Conservation (phyloP, 768 basidiomycete species). For the Hysterangium stoloniferum region DNA sequence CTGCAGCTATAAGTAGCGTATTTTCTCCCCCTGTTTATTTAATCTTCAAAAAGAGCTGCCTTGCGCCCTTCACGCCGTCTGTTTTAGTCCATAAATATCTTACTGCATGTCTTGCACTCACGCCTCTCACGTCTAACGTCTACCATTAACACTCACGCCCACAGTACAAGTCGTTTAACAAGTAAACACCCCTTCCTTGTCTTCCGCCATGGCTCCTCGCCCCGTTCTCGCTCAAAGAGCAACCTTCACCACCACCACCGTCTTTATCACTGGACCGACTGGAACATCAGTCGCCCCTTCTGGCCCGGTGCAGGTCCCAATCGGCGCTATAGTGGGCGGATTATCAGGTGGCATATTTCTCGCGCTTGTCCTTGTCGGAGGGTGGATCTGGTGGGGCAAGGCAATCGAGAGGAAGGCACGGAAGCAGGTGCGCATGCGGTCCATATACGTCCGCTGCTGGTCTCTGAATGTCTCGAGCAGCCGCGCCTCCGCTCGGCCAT, state of each 20-base stretch:
- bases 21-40: no score
- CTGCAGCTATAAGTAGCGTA: no score
- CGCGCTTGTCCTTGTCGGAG: constrained; percentile 33
- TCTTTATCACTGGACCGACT: constrained; percentile 13
- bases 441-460: not conserved
- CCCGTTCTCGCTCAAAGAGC: not conserved
- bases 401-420: constrained; percentile 28
- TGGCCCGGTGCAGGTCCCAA: constrained; percentile 25
- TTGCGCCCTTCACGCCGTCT: not conserved
- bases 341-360: constrained; percentile 39
- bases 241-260: constrained; percentile 23
- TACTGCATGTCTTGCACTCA: not conserved
- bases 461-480: not conserved
- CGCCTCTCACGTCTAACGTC: not conserved
- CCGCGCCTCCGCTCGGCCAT: constrained; percentile 1
- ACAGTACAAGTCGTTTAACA: not conserved
- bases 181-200: not conserved
- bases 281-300: constrained; percentile 5
- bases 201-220: not conserved
- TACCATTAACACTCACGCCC: not conserved
- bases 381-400: constrained; percentile 42
- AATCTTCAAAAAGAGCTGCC: no score
- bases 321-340: constrained; percentile 46
- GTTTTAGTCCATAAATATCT: no score
- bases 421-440: constrained; percentile 5